Conservation (phyloP, 139 green algal genomes). For the Chlorella ohadii region DNA sequence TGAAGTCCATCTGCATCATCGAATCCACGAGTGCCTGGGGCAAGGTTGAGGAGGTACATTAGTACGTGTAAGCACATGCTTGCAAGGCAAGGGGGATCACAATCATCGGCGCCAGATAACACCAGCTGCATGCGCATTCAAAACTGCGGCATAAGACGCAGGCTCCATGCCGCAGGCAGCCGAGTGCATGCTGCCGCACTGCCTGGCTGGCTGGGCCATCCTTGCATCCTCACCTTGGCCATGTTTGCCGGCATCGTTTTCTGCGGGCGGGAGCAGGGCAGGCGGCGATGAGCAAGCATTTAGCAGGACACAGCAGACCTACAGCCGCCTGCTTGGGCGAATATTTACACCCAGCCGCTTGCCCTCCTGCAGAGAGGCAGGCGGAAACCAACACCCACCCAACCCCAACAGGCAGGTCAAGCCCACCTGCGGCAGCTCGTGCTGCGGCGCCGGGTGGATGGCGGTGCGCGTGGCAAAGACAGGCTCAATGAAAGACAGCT, state of each 20-base stretch:
- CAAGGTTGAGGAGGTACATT: too few species aligned
- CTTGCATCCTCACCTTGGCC: constrained; percentile 1
- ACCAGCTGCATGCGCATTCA: too few species aligned
- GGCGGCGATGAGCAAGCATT: neutral
- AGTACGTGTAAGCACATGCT: too few species aligned
- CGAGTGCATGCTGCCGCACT: too few species aligned
- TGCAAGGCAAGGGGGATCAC: too few species aligned
- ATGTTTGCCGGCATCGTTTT: constrained; percentile 2
- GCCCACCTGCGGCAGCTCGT: neutral
- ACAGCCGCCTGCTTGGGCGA: too few species aligned
- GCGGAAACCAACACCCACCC: too few species aligned
- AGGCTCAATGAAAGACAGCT: neutral
- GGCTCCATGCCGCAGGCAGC: too few species aligned
- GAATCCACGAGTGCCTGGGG: neutral
- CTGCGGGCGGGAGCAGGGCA: neutral
- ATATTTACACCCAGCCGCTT: neutral
- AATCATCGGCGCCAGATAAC: too few species aligned
- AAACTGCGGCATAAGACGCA: too few species aligned
- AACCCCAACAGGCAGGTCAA: neutral
- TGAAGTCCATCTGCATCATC: constrained; percentile 20
- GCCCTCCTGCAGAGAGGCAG: neutral
- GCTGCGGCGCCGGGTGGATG: constrained; percentile 1
- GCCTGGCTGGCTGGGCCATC: too few species aligned
- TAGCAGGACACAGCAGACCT: neutral
- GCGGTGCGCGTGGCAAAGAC: neutral